phyloP scores from a whole-genome alignment of 2,329 filamentous ascomycete species.

The Parafenestella ontariensis region DNA sequence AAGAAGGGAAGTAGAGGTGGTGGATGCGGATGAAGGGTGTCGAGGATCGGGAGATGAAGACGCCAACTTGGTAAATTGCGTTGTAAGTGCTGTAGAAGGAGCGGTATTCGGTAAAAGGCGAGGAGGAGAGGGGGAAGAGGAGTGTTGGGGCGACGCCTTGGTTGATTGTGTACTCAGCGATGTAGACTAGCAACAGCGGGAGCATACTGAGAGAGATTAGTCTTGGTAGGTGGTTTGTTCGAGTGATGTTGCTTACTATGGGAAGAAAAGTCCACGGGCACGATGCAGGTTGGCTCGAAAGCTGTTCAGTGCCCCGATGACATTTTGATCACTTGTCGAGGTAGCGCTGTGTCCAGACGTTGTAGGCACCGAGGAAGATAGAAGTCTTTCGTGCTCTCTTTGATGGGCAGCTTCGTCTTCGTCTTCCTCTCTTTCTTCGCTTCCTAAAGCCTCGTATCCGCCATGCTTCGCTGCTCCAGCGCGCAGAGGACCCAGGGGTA shows the following conservation, averaged over 20 bases:
- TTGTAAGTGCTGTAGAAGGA: constrained; percentile 95
- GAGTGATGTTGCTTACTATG: constrained; percentile 59
- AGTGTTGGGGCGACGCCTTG: constrained; percentile 91
- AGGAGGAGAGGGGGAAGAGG: constrained; percentile 77
- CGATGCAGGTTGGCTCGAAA: constrained; percentile 67
- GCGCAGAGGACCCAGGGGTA: constrained; percentile 73
- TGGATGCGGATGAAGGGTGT: constrained; percentile 86
- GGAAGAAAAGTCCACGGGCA: constrained; percentile 73
- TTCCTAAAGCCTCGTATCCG: constrained; percentile 62
- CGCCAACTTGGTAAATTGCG: constrained; percentile 92
- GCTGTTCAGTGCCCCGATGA: constrained; percentile 27
- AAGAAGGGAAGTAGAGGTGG: constrained; percentile 78
- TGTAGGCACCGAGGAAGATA: constrained; percentile 44
- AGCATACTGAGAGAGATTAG: constrained; percentile 69
- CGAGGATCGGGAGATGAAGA: constrained; percentile 92
- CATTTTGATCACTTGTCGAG: constrained; percentile 17
- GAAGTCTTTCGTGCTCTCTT: constrained; percentile 45
- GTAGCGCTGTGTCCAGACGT: constrained; percentile 36
- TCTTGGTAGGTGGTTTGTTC: not conserved
- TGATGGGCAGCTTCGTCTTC: constrained; percentile 22
- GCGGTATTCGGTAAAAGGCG: constrained; percentile 81
- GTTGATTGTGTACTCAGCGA: constrained; percentile 97
- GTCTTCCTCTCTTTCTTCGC: constrained; percentile 45
- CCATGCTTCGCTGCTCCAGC: constrained; percentile 52
- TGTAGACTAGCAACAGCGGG: constrained; percentile 88